Percentiles rank a stretch among this genome's conserved stretches.
Conservation (phyloP, 1,284 basidiomycete genomes). For the Pseudozyma hubeiensis region DNA sequence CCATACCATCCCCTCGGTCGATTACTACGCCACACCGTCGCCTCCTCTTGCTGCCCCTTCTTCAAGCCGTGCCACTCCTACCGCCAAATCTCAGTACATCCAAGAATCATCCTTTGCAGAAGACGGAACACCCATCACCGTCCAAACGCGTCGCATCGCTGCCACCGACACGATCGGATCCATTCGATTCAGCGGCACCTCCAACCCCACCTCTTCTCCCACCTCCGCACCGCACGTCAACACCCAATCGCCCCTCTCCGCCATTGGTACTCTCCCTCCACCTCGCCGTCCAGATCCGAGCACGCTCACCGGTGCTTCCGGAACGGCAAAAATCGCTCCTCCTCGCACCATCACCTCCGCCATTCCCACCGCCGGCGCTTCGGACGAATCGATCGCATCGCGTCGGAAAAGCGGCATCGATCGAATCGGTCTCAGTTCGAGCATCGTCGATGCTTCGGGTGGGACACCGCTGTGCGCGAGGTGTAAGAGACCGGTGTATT, state of each 20-base stretch:
- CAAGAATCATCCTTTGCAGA: constrained; percentile 28
- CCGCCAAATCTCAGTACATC: constrained; percentile 24
- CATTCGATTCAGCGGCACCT: constrained; percentile 31
- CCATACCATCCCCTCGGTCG: constrained; percentile 21
- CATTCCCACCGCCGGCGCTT: constrained; percentile 1
- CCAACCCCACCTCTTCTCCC: constrained; percentile 19
- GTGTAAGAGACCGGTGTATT: constrained; percentile 63
- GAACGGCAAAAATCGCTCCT: constrained; percentile 46
- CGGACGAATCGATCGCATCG: constrained; percentile 5
- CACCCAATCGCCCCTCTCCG: constrained; percentile 30
- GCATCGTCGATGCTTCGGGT: constrained; percentile 42
- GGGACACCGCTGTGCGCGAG: constrained; percentile 65
- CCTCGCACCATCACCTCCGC: constrained; percentile 25
- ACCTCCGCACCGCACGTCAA: constrained; percentile 28
- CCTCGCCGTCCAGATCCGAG: constrained; percentile 41
- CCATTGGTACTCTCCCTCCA: constrained; percentile 31
- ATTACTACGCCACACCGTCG: constrained; percentile 44
- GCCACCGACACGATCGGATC: constrained; percentile 48
- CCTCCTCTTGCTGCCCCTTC: constrained; percentile 18
- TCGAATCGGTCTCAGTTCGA: constrained; percentile 48
- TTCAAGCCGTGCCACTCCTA: constrained; percentile 8
- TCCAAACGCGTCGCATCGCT: constrained; percentile 46
- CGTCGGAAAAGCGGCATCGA: constrained; percentile 44
- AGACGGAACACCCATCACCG: constrained; percentile 40
- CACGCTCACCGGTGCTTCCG: constrained; percentile 45